Evolutionary conservation across 2,329 filamentous ascomycete species (phyloP), one percentile per base, ranked within the genome.

Genomic region (Aspergillus novoparasiticus): DNA sequence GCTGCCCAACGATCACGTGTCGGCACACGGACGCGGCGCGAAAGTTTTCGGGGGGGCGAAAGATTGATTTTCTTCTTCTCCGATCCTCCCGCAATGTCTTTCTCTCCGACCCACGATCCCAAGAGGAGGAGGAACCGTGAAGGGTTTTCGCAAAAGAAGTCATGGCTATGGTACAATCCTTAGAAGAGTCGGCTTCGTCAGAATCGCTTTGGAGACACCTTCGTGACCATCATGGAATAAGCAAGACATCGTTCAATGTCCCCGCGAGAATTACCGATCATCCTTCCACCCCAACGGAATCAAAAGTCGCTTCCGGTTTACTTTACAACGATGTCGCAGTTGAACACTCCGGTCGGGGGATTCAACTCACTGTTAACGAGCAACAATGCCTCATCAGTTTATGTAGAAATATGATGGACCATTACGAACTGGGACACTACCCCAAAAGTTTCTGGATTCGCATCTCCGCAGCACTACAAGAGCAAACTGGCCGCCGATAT

Each of bases 371-470:
- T 26, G 32, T 62, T 12, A 48, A 58, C 30, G 68, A 71, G 58
- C 67, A 69, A 46, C 28, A 65, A 32, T 60, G 60, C 21, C 60
- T 71, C 26, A 62, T 71, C 43, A 60, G 62, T 12, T 34, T 69
- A n/a, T 71, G 60, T 62, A 65, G 54, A 32, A 57, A 30, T 46
- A 60, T 62, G 51, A 67, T 68, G 67, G 39, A n/a, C 4, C 59
- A 64, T 21, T 65, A 63, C 48, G 61, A 69, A 16, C 61, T 63
- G 5, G 60, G 62, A 16, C 51, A 57, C 23, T 58, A 68, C 16
- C 60, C 63, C 1, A 73, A 71, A 30, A 45, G 61, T 19, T 72
- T 72, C 43, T 74, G 72, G 72, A 46, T 67, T 19, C 46, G 53
- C 3, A 65, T 73, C 8, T 65, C 72, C 6, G 41, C 56, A 6